phyloP scores from a whole-genome alignment of 352 stramenopile species.

The Phytopythium aichiense region DNA sequence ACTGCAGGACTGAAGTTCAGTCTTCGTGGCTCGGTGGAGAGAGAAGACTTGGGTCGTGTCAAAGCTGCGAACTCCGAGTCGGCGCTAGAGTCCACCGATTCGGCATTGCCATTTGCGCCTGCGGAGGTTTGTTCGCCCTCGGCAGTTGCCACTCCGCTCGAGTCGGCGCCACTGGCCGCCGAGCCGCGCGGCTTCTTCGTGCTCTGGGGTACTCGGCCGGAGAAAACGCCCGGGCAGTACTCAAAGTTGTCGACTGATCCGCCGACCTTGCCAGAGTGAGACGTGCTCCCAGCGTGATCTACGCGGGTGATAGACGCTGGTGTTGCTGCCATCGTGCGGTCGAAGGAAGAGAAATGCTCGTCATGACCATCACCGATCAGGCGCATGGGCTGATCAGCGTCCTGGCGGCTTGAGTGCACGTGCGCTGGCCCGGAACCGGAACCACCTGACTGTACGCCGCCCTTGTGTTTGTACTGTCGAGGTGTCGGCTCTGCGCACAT shows the following conservation, averaged over 20 bases:
- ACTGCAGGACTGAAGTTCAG: slow-evolving; percentile 5
- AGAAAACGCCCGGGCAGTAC: slow-evolving; percentile 73
- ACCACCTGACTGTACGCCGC: slow-evolving; percentile 1
- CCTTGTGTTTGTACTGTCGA: slow-evolving; percentile 28
- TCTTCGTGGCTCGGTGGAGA: slow-evolving; percentile 7
- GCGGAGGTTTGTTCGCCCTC: neutral
- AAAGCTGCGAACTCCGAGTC: slow-evolving; percentile 24
- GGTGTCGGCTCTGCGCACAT: slow-evolving; percentile 56
- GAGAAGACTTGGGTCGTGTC: slow-evolving; percentile 30
- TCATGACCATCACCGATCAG: neutral
- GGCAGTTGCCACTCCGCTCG: slow-evolving; percentile 13
- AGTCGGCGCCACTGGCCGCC: neutral
- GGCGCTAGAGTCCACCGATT: slow-evolving; percentile 46
- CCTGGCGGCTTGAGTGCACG: neutral
- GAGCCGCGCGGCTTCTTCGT: slow-evolving; percentile 21
- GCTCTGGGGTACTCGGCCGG: slow-evolving; percentile 41
- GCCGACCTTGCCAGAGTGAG: slow-evolving; percentile 1
- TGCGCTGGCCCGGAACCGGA: neutral
- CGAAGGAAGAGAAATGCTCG: slow-evolving; percentile 1
- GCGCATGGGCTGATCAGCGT: slow-evolving; percentile 1
- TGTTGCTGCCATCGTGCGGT: slow-evolving; percentile 3
- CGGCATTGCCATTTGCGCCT: slow-evolving; percentile 10
- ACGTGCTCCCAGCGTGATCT: neutral
- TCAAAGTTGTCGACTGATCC: slow-evolving; percentile 10
- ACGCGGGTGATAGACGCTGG: slow-evolving; percentile 2